Evolutionary conservation across 306 rosid genomes (phyloP), one percentile per base, ranked within the genome.

Genomic region (Vigna angularis): DNA sequence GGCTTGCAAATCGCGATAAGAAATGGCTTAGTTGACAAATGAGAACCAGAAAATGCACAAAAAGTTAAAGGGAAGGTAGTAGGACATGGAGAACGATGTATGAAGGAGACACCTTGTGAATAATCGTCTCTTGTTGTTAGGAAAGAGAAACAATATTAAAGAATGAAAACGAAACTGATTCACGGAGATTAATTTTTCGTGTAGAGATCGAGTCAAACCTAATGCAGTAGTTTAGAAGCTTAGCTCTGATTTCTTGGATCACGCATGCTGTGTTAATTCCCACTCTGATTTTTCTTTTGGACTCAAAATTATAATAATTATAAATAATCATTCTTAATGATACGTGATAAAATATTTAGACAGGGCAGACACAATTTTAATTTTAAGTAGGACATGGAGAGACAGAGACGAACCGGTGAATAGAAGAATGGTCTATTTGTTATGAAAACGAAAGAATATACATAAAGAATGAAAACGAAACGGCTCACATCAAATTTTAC

Each of bases 11-110:
- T 20, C 20, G 0, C 47, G 16, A 62, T 62, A 52, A 49, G 36
- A 61, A 64, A 22, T 64, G 30, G 32, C 42, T 14, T 32, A 65
- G 58, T 45, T 84, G 79, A 83, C 74, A 56, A 77, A 78, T 66
- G 5, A 53, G 62, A 73, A 58, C 52, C 2, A 74, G 47, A 73
- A 78, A 57, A 66, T 73, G 47, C 47, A 38, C n/a, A 16, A 30
- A 65, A 74, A 47, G 24, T 53, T n/a, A 59, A 22, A 57, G 61
- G n/a, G 36, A 18, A 45, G 4, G 42, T 58, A 26, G 44, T 38
- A n/a, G 51, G 52, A 45, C 18, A 56, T 15, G 24, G 38, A 17
- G 13, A 38, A 3, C 12, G 4, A 79, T 20, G 9, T 56, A 1
- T 61, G 67, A 66, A 24, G 65, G 47, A 7, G 32, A 69, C 14